Conservation (phyloP, 164 flowering plant species). For the Echeveria elegans region DNA sequence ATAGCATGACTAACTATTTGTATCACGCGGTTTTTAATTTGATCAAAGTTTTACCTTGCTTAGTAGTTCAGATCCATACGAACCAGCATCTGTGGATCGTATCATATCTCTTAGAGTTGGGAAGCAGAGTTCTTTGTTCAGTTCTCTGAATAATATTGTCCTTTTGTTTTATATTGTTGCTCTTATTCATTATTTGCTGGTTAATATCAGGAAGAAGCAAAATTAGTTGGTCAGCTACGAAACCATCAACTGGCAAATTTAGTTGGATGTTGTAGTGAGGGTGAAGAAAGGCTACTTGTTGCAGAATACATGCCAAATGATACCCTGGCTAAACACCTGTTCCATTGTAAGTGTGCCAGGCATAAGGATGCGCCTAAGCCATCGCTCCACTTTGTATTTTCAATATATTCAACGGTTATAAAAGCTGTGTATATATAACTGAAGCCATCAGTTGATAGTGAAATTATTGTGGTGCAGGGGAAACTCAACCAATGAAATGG, state of each 20-base stretch:
- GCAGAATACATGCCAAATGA: constrained; percentile 91
- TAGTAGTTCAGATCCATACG: too few relatives aligned
- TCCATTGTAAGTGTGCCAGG: constrained; percentile 55
- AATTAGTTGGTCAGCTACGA: constrained; percentile 62
- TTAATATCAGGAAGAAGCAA: constrained; percentile 65
- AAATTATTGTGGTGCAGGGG: constrained; percentile 41
- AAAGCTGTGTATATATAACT: neutral
- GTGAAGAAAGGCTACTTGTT: constrained; percentile 75
- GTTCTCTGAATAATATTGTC: neutral
- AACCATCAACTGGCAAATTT: constrained; percentile 76
- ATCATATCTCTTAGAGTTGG: neutral
- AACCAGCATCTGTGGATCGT: too few relatives aligned
- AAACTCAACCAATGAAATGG: constrained; percentile 87
- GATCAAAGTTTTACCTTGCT: too few relatives aligned
- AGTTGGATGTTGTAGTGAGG: constrained; percentile 73
- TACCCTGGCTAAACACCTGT: constrained; percentile 83
- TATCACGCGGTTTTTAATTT: too few relatives aligned
- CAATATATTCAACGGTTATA: neutral
- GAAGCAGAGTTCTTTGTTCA: neutral
- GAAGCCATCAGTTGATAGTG: neutral
- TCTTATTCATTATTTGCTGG: neutral
- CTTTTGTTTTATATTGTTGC: neutral
- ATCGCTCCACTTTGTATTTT: neutral
- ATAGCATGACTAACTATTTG: too few relatives aligned
- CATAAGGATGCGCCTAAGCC: neutral